A percentile compares a stretch with the other conserved stretches of the same genome.
These are phyloP conservation scores for Penicillium janthinellum DNA, from an alignment of 2,329 filamentous ascomycete species.

Conservation along the genomic window DNA sequence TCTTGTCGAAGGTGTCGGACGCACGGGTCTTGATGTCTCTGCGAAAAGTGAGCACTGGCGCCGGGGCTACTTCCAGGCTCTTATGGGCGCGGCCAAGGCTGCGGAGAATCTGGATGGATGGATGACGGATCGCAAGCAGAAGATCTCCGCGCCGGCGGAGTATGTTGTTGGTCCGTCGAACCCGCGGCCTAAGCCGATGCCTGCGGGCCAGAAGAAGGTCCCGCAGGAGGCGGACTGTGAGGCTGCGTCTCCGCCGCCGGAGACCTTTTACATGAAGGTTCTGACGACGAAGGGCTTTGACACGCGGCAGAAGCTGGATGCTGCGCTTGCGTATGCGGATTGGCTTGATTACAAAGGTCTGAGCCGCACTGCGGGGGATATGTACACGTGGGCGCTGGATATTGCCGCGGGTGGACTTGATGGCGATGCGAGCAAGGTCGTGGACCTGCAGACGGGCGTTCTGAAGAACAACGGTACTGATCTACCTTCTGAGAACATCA, in stretches of 20 bases:
- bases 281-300: constrained; percentile 79
- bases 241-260: constrained; percentile 68
- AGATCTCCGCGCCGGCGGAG: constrained; percentile 69
- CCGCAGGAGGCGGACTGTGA: constrained; percentile 76
- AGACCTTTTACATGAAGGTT: constrained; percentile 78
- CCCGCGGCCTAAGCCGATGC: constrained; percentile 72
- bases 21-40: constrained; percentile 67
- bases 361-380: constrained; percentile 65
- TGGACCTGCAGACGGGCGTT: constrained; percentile 65
- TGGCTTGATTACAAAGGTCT: constrained; percentile 79
- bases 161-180: constrained; percentile 82
- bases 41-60: constrained; percentile 81
- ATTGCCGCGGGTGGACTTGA: constrained; percentile 65
- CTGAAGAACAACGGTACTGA: constrained; percentile 60
- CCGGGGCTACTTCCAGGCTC: constrained; percentile 77
- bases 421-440: constrained; percentile 47
- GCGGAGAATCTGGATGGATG: constrained; percentile 82
- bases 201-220: constrained; percentile 61
- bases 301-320: constrained; percentile 75
- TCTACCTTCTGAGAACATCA: constrained; percentile 69
- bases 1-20: constrained; percentile 57
- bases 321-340: constrained; percentile 78
- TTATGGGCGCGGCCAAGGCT: constrained; percentile 75
- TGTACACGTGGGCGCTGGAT: constrained; percentile 75
- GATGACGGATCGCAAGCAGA: constrained; percentile 68